Evolutionary conservation across 768 basidiomycete species (phyloP), one percentile per base, ranked within the genome.

Genomic region (Lentinula detonsa): DNA sequence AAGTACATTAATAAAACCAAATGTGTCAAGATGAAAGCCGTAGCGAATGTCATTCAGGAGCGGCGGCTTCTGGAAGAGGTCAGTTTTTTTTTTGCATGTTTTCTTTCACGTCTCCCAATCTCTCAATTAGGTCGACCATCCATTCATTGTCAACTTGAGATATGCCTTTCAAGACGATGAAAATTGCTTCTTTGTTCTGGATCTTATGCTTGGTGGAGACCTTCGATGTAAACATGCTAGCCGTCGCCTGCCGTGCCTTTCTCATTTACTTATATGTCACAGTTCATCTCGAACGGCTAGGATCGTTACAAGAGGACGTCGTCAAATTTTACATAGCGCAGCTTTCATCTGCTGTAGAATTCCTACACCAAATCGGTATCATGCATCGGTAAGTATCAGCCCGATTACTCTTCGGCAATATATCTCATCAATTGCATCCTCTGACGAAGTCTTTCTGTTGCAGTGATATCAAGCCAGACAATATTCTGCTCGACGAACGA

Each of bases 1-100:
- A 99, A 99, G 74, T 99, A 99, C 77, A 99, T 99, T 76, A 98
- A 98, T 80, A 99, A 99, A 74, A 73, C 90, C 45, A 95, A 96
- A 80, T 97, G 91, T 66, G 94, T 97, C 64, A 95, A 95, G 80
- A 97, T 97, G 94, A 95, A 95, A 69, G 95, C 95, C 1, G 95
- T 98, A 40, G 87, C 93, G 23, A 98, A 99, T 71, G 93, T 99
- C 70, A 87, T 99, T 54, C 97, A 98, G 71, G 97, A 99, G 72
- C 86, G 97, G 31, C 81, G 94, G 39, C 76, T 99, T 43, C 82
- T 99, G 33, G 97, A 99, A 75, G 97, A 99, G 87, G 95, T 95
- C 55, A 43, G 71, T 65, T 57, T 37, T 21, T 35, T 50, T 62
- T 60, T 51, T 58, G 49, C 53, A 33, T 50, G 33, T 60, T 35